Percentiles rank a stretch among this genome's conserved stretches.
Conservation (phyloP, 768 basidiomycete genomes). For the Auricularia auricula-judae region DNA sequence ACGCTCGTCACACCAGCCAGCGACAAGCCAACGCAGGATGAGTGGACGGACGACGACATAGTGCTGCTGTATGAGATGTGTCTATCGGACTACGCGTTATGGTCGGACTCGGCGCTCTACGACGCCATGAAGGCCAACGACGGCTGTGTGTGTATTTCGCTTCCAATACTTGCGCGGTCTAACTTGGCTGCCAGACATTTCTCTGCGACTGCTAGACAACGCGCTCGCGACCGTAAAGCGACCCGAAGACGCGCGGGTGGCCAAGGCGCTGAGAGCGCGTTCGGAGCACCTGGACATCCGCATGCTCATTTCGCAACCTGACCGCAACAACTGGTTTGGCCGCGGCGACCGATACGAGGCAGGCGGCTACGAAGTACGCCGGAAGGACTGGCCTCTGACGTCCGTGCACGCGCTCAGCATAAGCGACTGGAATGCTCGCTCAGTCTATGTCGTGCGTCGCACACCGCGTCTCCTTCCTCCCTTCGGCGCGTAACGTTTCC, state of each 20-base stretch:
- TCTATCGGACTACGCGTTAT: constrained; percentile 61
- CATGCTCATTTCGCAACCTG: constrained; percentile 40
- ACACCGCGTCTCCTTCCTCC: not conserved
- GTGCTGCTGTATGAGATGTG: constrained; percentile 43
- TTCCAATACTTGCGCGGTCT: constrained; percentile 28
- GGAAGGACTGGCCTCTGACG: constrained; percentile 31
- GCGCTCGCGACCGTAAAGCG: constrained; percentile 14
- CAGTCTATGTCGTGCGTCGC: constrained; percentile 54
- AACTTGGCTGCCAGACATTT: constrained; percentile 40
- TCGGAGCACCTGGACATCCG: constrained; percentile 43
- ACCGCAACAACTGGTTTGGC: constrained; percentile 20
- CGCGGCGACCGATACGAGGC: constrained; percentile 19
- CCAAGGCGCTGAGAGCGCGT: constrained; percentile 48
- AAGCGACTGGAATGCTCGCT: constrained; percentile 49
- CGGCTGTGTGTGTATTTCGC: constrained; percentile 13
- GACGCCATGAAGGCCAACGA: constrained; percentile 33
- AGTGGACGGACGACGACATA: constrained; percentile 30
- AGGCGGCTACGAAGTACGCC: constrained; percentile 58
- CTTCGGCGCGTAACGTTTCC: constrained; percentile 1
- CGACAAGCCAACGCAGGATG: not conserved
- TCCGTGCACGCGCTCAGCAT: constrained; percentile 22
- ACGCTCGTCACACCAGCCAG: not conserved
- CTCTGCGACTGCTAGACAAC: constrained; percentile 18
- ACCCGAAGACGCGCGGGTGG: constrained; percentile 33
- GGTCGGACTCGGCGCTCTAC: constrained; percentile 47